A percentile compares a stretch with the other conserved stretches of the same genome.
Evolutionary conservation across 2,329 filamentous ascomycete genomes (phyloP).

Genomic region (Fusarium begoniae): DNA sequence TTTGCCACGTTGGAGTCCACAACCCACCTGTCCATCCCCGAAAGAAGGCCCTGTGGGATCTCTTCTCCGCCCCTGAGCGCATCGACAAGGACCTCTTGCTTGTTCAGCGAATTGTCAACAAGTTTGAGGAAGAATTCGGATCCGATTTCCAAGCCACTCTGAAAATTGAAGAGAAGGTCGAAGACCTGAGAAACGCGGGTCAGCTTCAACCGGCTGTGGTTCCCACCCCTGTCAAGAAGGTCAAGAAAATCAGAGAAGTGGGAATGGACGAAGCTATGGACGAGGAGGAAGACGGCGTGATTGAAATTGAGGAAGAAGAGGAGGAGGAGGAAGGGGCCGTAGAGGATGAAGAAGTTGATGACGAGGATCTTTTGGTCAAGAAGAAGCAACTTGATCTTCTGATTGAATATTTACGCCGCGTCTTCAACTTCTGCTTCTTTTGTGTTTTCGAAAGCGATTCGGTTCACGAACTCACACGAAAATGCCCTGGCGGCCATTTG

Average conservation of each 20-base stretch:
- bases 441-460: constrained; percentile 99
- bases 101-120: constrained; percentile 82
- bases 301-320: constrained; percentile 76
- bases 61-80: constrained; percentile 93
- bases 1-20: constrained; percentile 96
- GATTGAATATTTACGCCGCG: constrained; percentile 94
- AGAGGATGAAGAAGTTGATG: constrained; percentile 87
- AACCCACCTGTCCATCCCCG: constrained; percentile 85
- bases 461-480: constrained; percentile 92
- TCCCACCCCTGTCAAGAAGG: constrained; percentile 64
- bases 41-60: constrained; percentile 96
- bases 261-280: constrained; percentile 70
- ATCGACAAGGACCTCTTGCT: constrained; percentile 90
- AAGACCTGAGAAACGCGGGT: constrained; percentile 79
- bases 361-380: constrained; percentile 87
- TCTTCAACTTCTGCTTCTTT: constrained; percentile 99
- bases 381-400: constrained; percentile 97
- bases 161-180: constrained; percentile 87
- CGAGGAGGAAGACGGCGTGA: constrained; percentile 71
- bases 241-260: constrained; percentile 68
- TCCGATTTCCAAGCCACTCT: constrained; percentile 78
- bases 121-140: constrained; percentile 85
- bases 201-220: constrained; percentile 74
- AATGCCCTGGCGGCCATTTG: constrained; percentile 97
- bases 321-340: constrained; percentile 84